Base-by-base conservation (phyloP, 2,329 filamentous ascomycete species). In the Huntiella savannae region DNA sequence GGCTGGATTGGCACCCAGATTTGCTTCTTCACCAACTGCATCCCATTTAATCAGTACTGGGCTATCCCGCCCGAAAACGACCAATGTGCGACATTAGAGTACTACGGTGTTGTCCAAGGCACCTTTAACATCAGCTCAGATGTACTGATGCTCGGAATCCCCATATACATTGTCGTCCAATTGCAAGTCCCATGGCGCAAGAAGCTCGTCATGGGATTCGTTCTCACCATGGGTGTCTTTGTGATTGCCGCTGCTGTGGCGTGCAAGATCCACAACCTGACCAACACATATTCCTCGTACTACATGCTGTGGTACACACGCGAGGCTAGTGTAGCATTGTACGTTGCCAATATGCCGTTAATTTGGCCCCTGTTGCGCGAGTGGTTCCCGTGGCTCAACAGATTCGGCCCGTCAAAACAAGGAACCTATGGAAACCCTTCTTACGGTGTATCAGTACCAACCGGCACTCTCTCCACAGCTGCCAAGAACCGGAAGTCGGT, bases 91-190 rank as follows among this genome's bases (percentile, higher is more conserved):
- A 68, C 72, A 0, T 65, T 70, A 2, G 62, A 67, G 12, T 62
- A 73, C 54, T 75, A 75, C 53, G 63, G 74, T 8, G 74, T 75
- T 43, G 68, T 70, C 12, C 73, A 77, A 49, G 67, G 70, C 1
- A 62, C 66, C 3, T 67, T 78, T 54, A 78, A 79, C 52, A 68
- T 77, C 42, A 67, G 69, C 2, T 75, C 71, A 19, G 75, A 78
- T 51, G 34, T 75, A 2, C 64, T 72, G 59, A 76, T 79, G 55
- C 67, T 78, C 22, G 54, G 64, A 3, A 67, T 78, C 15, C 71
- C 73, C 1, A 62, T 77, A 51, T 72, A 73, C 2, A 52, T 69
- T 19, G 61, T 77, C 19, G 52, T 69, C 8, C 63, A 63, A 19
- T 64, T 73, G 1, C 63, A 66, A 40, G 60, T 77, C 2, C 59